phyloP scores from a whole-genome alignment of 2,329 filamentous ascomycete species.

The Phyllachora maydis region DNA sequence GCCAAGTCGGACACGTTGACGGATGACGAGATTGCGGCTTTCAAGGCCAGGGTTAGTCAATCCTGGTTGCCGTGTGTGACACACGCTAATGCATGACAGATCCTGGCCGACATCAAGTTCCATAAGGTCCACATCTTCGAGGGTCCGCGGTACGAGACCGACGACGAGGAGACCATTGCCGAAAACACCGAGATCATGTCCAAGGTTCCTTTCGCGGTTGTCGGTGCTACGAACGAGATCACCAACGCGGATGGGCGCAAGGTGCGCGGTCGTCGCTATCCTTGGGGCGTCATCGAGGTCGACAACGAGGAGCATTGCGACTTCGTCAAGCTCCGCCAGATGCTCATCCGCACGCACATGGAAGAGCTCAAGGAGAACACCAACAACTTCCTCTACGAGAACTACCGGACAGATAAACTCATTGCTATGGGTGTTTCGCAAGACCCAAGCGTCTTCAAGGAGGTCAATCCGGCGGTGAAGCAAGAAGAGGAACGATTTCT shows the following conservation, averaged over 20 bases:
- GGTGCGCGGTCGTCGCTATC: conserved; percentile 88
- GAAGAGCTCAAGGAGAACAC: conserved; percentile 99
- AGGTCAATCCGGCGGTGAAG: conserved; percentile 99
- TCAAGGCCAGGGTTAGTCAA: conserved; percentile 80
- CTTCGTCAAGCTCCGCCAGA: conserved; percentile 98
- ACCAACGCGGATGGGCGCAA: conserved; percentile 80
- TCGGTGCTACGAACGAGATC: conserved; percentile 91
- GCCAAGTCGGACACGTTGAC: conserved; percentile 97
- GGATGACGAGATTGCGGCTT: conserved; percentile 81
- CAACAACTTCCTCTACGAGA: conserved; percentile 97
- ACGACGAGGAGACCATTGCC: conserved; percentile 97
- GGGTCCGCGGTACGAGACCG: conserved; percentile 91
- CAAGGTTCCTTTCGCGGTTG: conserved; percentile 95
- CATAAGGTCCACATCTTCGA: conserved; percentile 99
- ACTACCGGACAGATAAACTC: conserved; percentile 99
- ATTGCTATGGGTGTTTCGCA: conserved; percentile 96
- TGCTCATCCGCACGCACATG: conserved; percentile 99
- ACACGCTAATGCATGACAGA: conserved; percentile 28
- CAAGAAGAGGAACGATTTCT: conserved; percentile 96
- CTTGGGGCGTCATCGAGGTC: conserved; percentile 96
- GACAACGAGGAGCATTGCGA: conserved; percentile 99
- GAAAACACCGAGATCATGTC: conserved; percentile 99
- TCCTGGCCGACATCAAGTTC: conserved; percentile 88
- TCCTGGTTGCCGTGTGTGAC: neutral
- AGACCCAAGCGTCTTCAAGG: conserved; percentile 98